These are phyloP conservation scores for Whalleya microplaca DNA, from an alignment of 2,329 filamentous ascomycete species.

Conservation along the genomic window DNA sequence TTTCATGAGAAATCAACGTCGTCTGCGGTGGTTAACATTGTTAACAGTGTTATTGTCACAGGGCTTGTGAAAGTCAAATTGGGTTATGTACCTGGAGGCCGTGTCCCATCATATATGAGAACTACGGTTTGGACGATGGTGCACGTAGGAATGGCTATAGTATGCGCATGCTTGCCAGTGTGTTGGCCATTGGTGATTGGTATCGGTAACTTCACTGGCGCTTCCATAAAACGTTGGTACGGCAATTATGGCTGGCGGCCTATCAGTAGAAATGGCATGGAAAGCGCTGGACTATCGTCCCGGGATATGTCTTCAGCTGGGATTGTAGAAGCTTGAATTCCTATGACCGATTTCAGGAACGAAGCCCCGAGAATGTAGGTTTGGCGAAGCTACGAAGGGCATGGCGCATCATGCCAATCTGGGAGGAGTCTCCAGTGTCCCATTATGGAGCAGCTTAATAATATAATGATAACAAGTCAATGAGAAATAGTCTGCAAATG, in stretches of 20 bases:
- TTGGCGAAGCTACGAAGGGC: no score
- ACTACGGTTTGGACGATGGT: conserved; percentile 20
- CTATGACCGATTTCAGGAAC: no score
- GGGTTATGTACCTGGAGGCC: conserved; percentile 9
- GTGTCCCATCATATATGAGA: conserved; percentile 13
- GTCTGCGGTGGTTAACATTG: background rate
- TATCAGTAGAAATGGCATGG: background rate
- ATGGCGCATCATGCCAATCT: no score
- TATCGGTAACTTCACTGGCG: background rate
- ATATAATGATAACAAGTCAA: no score
- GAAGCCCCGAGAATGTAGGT: no score
- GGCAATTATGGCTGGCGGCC: background rate
- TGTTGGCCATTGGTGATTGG: conserved; percentile 15
- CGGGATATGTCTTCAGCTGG: no score
- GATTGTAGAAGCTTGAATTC: no score
- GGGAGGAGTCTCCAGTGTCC: no score
- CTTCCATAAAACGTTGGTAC: background rate
- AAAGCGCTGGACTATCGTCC: no score
- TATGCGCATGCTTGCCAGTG: conserved; percentile 24
- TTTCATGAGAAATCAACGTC: background rate
- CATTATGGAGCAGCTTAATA: no score
- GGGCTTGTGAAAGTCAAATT: conserved; percentile 17
- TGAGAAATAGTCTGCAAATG: no score
- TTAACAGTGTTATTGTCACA: conserved; percentile 12
- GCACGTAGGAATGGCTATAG: conserved; percentile 20